Base-by-base conservation (phyloP, 129 eudicot genomes). In the Pulicaria dysenterica region DNA sequence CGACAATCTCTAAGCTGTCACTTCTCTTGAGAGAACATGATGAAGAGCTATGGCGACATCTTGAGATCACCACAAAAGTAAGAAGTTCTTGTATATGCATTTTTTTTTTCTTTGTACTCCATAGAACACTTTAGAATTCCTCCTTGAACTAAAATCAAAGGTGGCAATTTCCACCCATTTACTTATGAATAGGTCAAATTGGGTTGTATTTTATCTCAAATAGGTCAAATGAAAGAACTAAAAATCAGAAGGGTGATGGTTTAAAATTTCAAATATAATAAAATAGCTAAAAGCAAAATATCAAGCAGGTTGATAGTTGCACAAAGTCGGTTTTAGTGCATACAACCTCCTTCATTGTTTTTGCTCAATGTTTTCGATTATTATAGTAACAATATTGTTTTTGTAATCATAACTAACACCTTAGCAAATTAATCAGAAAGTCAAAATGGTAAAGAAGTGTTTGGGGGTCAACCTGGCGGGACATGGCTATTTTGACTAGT, bases 381-480 rank as follows among this genome's bases (percentile, higher is more conserved):
- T 49, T 49, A 4, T 49, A 3, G 56, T 5, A 10, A 5, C 0
- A 49, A 49, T 49, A 43, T 43, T 43, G 47, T 43, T 79, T 88
- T 91, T 53, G 90, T 85, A 77, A 78, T 91, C 70, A 88, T 91
- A 50, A 83, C 87, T 44, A 85, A 87, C 67, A 91, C 85, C 78
- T 73, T 73, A 59, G 3, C 3, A 19, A 10, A 8, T 31, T 11
- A 19, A n/a, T n/a, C 4, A 57, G 8, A 56, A 36, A 24, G n/a
- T n/a, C n/a, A 58, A 8, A 14, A 58, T 24, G 31, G 11, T 1
- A 9, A 56, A 0, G 36, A 31, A 11, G 44, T 58, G 64, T 36
- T 37, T 37, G 44, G 8, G 9, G 43, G 43, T 37, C 16, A 34
- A 38, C 44, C 64, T 43, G 12, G 10, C 44, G 16, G 3, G 43